Evolutionary conservation across 202 grass and related monocot genomes (phyloP).

Genomic region (Zoysia matrella): DNA sequence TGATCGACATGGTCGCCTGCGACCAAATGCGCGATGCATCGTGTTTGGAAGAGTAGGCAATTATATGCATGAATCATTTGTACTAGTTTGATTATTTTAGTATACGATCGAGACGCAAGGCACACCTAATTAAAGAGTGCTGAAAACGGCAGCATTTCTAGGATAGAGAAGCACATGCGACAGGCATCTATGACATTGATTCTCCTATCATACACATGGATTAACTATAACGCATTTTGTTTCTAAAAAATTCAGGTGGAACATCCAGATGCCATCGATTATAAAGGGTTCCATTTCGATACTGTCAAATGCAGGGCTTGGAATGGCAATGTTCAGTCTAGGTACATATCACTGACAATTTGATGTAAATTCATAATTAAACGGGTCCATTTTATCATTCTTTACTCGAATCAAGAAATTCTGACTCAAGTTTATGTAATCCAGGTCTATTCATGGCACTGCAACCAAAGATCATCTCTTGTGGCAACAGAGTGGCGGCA

Average conservation of each 20-base stretch:
- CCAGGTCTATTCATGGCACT: conserved; percentile 96
- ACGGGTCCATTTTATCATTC: background rate
- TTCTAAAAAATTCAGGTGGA: conserved; percentile 65
- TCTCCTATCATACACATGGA: background rate
- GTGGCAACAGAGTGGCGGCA: conserved; percentile 80
- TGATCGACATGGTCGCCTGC: conserved; percentile 14
- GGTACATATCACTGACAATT: conserved; percentile 49
- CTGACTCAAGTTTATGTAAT: conserved; percentile 22
- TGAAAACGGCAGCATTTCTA: conserved; percentile 41
- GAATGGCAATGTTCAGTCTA: conserved; percentile 64
- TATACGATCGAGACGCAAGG: background rate
- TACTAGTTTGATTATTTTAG: conserved; percentile 19
- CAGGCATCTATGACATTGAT: conserved; percentile 22
- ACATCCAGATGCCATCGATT: conserved; percentile 47
- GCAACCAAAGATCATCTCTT: conserved; percentile 29
- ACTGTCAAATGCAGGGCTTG: too few species aligned
- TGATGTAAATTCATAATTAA: background rate
- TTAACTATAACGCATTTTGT: conserved; percentile 9
- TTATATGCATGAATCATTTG: conserved; percentile 31
- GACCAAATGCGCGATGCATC: conserved; percentile 21
- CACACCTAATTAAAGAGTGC: conserved; percentile 31
- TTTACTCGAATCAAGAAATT: conserved; percentile 1
- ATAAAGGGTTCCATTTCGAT: too few species aligned
- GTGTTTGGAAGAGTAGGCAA: conserved; percentile 20
- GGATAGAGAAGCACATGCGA: conserved; percentile 35